Conservation (phyloP, 345 rosid species). For the Aquilaria sinensis region DNA sequence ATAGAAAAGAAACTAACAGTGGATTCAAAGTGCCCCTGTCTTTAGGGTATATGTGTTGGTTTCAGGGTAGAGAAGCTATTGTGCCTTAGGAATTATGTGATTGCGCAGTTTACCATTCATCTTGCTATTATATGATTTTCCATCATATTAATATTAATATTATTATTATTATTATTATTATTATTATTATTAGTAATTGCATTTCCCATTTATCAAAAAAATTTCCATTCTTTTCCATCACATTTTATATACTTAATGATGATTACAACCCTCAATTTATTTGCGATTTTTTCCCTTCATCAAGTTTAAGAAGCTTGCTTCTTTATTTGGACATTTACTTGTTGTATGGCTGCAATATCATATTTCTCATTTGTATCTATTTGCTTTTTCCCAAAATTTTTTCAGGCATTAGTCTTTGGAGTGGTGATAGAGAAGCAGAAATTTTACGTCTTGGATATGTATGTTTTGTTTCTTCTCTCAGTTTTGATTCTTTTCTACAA, state of each 20-base stretch:
- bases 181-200: no score
- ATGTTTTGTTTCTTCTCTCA: slow-evolving; percentile 28
- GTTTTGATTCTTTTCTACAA: neutral
- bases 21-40: neutral
- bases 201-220: no score
- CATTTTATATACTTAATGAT: no score
- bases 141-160: no score
- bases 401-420: slow-evolving; percentile 63
- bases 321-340: neutral
- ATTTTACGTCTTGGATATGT: slow-evolving; percentile 78
- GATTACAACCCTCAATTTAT: no score
- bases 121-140: no score
- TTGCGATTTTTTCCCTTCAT: no score
- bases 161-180: no score
- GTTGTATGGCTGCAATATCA: neutral
- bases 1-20: neutral
- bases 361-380: neutral
- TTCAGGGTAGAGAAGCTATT: no score
- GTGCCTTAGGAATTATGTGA: no score
- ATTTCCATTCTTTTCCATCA: no score
- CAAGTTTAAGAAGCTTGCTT: neutral
- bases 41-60: neutral
- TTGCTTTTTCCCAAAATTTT: slow-evolving; percentile 12
- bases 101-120: no score
- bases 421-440: slow-evolving; percentile 78